phyloP scores from a whole-genome alignment of 1,284 basidiomycete species.

The Cryptococcus sp. region DNA sequence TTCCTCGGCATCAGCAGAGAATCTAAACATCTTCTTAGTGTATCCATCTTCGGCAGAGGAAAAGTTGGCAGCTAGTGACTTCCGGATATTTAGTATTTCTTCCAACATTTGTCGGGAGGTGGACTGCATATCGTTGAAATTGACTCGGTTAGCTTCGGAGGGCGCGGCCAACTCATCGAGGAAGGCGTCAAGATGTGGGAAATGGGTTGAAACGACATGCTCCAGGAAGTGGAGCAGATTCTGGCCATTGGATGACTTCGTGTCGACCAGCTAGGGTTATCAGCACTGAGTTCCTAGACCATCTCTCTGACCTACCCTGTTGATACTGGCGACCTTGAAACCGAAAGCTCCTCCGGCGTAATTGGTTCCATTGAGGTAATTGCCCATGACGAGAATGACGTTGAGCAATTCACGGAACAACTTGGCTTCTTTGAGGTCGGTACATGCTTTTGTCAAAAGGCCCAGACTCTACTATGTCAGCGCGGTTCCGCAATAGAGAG shows the following conservation, averaged over 20 bases:
- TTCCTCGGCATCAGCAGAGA: constrained; percentile 66
- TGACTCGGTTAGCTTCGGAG: constrained; percentile 78
- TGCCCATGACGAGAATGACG: constrained; percentile 88
- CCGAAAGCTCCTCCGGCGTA: constrained; percentile 96
- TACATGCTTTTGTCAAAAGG: constrained; percentile 74
- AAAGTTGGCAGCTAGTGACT: constrained; percentile 75
- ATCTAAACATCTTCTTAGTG: constrained; percentile 83
- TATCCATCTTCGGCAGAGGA: constrained; percentile 67
- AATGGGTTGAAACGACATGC: constrained; percentile 79
- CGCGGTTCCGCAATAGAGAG: constrained; percentile 40
- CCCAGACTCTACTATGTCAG: constrained; percentile 59
- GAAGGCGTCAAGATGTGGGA: constrained; percentile 82
- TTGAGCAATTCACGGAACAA: constrained; percentile 72
- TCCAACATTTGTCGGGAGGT: constrained; percentile 61
- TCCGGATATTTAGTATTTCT: constrained; percentile 69
- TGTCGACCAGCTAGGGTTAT: constrained; percentile 78
- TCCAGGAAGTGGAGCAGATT: constrained; percentile 95
- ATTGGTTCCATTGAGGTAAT: constrained; percentile 96
- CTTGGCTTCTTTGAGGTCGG: constrained; percentile 68
- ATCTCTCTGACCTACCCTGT: constrained; percentile 75
- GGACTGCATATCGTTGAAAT: constrained; percentile 40
- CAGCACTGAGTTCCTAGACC: background rate
- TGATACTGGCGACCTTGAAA: constrained; percentile 96
- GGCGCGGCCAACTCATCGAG: constrained; percentile 84
- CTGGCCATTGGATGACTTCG: constrained; percentile 88